Base-by-base conservation (phyloP, 768 basidiomycete species). In the Suillus brevipes region DNA sequence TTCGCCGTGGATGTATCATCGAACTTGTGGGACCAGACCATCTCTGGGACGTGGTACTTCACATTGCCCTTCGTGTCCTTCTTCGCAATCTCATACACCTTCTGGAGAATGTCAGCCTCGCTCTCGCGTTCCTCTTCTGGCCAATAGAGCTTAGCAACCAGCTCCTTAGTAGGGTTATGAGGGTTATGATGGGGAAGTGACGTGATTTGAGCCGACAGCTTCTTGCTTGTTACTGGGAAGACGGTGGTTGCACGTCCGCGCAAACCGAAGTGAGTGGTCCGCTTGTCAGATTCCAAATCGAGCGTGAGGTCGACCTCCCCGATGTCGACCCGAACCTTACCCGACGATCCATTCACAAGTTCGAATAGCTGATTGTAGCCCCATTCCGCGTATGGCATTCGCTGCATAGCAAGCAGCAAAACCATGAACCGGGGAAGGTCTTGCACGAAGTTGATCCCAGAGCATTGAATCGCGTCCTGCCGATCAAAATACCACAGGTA, bases 381-480 rank as follows among this genome's bases (percentile, higher is more conserved):
- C 66, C 68, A 70, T 25, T 70, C 56, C 1, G 7, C 36, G 12
- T 62, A 20, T 28, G 31, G 1, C 50, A 70, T 62, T 12, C 64
- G 62, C 18, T 70, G 64, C 52, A 67, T 57, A 5, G 62, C 62
- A 12, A 69, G 60, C 1, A 69, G 62, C 9, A 67, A 52, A 16
- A 63, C 56, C 4, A 69, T 57, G 4, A 69, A 69, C 2, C 57
- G 65, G 0, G 67, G 65, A n/a, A 68, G 64, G 23, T 67, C 69
- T 18, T 67, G 38, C 12, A 70, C 56, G 42, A 65, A 63, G n/a
- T 70, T 69, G 18, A 69, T 38, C 0, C 31, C 58, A 20, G 66
- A 62, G 38, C 64, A 67, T 23, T 65, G 64, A 31, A 68, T 68
- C 0, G 38, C 16, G 12, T 16, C 25, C 31, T 62, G 47, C 10